Percentiles rank a stretch among this genome's conserved stretches.
Evolutionary conservation across 495 filamentous ascomycete species (phyloP).

Genomic region (Hyaloscypha finlandica): DNA sequence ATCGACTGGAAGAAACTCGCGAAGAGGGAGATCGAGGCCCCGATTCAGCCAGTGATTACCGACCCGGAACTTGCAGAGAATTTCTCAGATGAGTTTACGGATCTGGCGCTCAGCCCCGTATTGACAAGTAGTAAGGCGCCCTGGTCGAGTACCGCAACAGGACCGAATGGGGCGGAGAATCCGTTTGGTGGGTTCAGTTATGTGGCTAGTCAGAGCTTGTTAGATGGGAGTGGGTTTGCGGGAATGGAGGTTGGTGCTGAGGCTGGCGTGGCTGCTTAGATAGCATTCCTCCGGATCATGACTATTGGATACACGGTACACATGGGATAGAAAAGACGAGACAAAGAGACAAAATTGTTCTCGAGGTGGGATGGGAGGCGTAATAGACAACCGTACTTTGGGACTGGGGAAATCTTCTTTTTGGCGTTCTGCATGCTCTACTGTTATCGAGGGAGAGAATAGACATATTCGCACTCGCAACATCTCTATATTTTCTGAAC

Average conservation of each 20-base stretch:
- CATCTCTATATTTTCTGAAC: no score
- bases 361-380: neutral
- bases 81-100: constrained; percentile 86
- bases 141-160: constrained; percentile 27
- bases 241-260: constrained; percentile 3
- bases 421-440: neutral
- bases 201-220: constrained; percentile 83
- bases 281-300: neutral
- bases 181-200: constrained; percentile 96
- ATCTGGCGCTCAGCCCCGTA: constrained; percentile 75
- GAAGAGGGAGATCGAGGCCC: constrained; percentile 74
- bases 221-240: constrained; percentile 56
- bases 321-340: neutral
- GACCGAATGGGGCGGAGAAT: constrained; percentile 54
- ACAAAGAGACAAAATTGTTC: neutral
- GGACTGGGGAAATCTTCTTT: neutral
- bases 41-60: constrained; percentile 89
- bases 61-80: constrained; percentile 96
- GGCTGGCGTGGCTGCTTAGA: constrained; percentile 6
- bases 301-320: neutral
- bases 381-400: neutral
- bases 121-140: constrained; percentile 42
- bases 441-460: neutral
- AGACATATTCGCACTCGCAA: neutral
- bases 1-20: constrained; percentile 89